phyloP scores from a whole-genome alignment of 2,329 filamentous ascomycete genomes.

The Hypoxylon sp. region DNA sequence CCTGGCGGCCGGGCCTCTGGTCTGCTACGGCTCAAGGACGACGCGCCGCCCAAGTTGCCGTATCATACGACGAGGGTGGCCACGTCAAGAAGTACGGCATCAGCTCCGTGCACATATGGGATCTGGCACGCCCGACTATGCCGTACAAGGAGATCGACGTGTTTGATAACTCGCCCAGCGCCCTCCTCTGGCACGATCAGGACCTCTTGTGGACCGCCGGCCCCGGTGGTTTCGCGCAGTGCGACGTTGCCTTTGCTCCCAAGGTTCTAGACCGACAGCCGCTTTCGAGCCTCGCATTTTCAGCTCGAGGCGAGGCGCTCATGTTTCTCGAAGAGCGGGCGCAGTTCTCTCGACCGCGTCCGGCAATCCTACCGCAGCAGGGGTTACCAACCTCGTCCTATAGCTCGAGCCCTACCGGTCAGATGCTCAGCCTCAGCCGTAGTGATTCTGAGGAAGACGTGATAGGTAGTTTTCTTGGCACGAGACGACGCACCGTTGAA shows the following conservation, averaged over 20 bases:
- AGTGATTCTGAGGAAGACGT: constrained; percentile 73
- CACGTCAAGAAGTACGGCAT: constrained; percentile 63
- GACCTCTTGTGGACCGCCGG: constrained; percentile 73
- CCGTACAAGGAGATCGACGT: constrained; percentile 71
- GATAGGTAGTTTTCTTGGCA: constrained; percentile 65
- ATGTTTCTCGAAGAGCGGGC: constrained; percentile 69
- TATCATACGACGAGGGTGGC: constrained; percentile 66
- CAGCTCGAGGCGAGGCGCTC: constrained; percentile 64
- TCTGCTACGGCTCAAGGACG: constrained; percentile 68
- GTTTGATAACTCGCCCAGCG: constrained; percentile 65
- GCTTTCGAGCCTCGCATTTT: constrained; percentile 68
- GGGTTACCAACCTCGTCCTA: constrained; percentile 51
- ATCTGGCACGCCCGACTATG: constrained; percentile 71
- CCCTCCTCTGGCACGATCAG: constrained; percentile 69
- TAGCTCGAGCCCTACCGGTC: constrained; percentile 58
- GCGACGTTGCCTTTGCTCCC: constrained; percentile 69
- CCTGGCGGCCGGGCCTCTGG: constrained; percentile 72
- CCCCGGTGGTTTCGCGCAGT: constrained; percentile 70
- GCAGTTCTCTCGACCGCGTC: constrained; percentile 53
- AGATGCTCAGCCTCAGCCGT: constrained; percentile 63
- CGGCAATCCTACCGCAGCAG: constrained; percentile 35
- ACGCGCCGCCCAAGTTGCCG: constrained; percentile 67
- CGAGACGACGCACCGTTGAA: constrained; percentile 51
- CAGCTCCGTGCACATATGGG: constrained; percentile 70
- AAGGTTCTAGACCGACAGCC: constrained; percentile 69